Evolutionary conservation across 768 basidiomycete genomes (phyloP), one percentile per base, ranked within the genome.

Genomic region (Boletus eberwhitei): DNA sequence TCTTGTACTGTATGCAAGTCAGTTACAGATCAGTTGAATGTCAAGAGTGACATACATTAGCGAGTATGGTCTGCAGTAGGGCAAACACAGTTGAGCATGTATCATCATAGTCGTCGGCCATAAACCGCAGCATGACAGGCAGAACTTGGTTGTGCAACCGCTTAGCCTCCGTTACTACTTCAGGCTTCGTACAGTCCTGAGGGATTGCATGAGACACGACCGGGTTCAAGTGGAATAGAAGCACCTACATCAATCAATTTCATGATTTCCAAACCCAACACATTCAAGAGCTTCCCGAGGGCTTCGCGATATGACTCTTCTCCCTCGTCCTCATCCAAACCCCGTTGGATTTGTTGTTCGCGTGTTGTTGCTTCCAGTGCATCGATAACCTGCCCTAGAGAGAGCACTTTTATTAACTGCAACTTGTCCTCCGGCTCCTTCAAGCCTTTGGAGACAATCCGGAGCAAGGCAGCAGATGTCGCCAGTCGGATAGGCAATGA

Each of bases 361-460:
- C 86, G 79, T 11, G 90, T 88, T 70, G 88, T 87, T 22, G 80
- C 68, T 73, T 96, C 91, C 22, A 98, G 75, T 1, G 88, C 86
- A 38, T 85, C 85, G 12, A 98, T 75, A 19, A 96, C 88, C 57
- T 87, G 81, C 12, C 86, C 87, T 26, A 98, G 74, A 19, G 95
- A 88, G 32, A 99, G 80, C 4, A 97, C 90, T 64, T 92, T 88
- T 63, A 98, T 78, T 16, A 98, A 78, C 62, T 92, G 88, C 9
- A 99, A 72, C 70, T 97, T 97, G 68, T 96, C 94, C 36, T 78
- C 78, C 0, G 91, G 84, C 64, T 95, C 93, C 65, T 98, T 94
- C 41, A 98, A 79, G 17, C 97, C 97, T 71, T 98, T 98, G 24
- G 83, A 75, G n/a, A 96, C 79, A 48, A 98, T 90, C 22, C 88